Evolutionary conservation across 2,329 filamentous ascomycete species (phyloP).

Genomic region (Sphaerulina populicola): DNA sequence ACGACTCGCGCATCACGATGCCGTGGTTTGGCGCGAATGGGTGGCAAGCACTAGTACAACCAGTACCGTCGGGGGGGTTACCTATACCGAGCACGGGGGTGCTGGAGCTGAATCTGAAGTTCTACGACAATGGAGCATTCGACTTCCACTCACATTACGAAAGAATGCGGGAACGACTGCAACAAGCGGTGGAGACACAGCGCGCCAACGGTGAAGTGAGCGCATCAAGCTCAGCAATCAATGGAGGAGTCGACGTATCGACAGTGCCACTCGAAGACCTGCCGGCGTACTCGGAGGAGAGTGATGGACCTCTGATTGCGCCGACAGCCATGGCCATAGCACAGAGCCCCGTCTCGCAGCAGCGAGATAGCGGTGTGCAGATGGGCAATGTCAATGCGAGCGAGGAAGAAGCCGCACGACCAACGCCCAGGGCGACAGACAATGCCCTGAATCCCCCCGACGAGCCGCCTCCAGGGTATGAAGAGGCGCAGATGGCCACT

Average conservation of each 20-base stretch:
- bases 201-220: slow-evolving; percentile 35
- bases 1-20: slow-evolving; percentile 76
- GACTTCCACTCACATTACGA: slow-evolving; percentile 81
- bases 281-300: slow-evolving; percentile 69
- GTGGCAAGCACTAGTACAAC: slow-evolving; percentile 72
- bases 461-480: slow-evolving; percentile 83
- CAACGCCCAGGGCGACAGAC: slow-evolving; percentile 7
- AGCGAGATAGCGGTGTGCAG: slow-evolving; percentile 17
- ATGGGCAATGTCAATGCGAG: slow-evolving; percentile 3
- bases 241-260: slow-evolving; percentile 47
- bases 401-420: slow-evolving; percentile 7
- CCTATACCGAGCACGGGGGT: slow-evolving; percentile 60
- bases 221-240: slow-evolving; percentile 28
- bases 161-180: slow-evolving; percentile 70
- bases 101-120: slow-evolving; percentile 75
- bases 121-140: slow-evolving; percentile 91
- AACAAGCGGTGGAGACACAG: slow-evolving; percentile 69
- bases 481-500: slow-evolving; percentile 78
- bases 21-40: slow-evolving; percentile 91
- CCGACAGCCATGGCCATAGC: slow-evolving; percentile 30
- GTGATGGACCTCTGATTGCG: slow-evolving; percentile 35
- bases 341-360: slow-evolving; percentile 12
- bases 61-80: slow-evolving; percentile 75
- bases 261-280: slow-evolving; percentile 75
- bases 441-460: slow-evolving; percentile 46